Evolutionary conservation across 257 asterid genomes (phyloP), one percentile per base, ranked within the genome.

Genomic region (Solanum acaule): DNA sequence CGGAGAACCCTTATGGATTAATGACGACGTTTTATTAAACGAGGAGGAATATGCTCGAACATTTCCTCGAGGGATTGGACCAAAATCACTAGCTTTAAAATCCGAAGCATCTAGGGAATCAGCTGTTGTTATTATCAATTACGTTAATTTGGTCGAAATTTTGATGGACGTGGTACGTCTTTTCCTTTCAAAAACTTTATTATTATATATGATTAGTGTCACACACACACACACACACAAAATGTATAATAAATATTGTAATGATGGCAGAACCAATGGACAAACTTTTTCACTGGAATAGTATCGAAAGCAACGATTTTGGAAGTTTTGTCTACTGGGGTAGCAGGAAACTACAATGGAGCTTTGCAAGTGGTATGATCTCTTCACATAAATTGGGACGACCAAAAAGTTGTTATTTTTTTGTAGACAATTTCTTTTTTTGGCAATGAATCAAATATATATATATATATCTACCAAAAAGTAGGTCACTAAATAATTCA

Each of bases 1-100:
- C 23, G 97, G 94, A n/a, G 97, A 94, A 52, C 98, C 98, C 10
- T 88, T 95, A 67, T 95, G 98, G 98, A 72, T 91, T 2, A 63
- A 67, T 67, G 4, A 10, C 13, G 92, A 88, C 86, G 8, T 11
- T 8, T n/a, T 22, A 13, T 22, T 94, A 84, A 91, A 49, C 8
- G 94, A 92, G 68, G 94, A 93, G 23, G 94, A 93, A 68, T 94
- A 94, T 37, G 67, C 72, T 2, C 81, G 90, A 29, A 73, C 92
- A 10, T 94, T 93, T 86, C 92, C 94, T 5, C 84, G 93, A 59
- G 93, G 95, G 34, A 86, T 93, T 44, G 95, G 96, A 15, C 94
- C 94, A 20, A 92, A 88, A 68, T 93, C 91, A 18, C 5, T 88
- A 49, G 93, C 94, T 12, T 34, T 90, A 15, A 93, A 86, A 83